phyloP scores from a whole-genome alignment of 2,329 filamentous ascomycete genomes.

The Teratosphaeria pseudoeucalypti region DNA sequence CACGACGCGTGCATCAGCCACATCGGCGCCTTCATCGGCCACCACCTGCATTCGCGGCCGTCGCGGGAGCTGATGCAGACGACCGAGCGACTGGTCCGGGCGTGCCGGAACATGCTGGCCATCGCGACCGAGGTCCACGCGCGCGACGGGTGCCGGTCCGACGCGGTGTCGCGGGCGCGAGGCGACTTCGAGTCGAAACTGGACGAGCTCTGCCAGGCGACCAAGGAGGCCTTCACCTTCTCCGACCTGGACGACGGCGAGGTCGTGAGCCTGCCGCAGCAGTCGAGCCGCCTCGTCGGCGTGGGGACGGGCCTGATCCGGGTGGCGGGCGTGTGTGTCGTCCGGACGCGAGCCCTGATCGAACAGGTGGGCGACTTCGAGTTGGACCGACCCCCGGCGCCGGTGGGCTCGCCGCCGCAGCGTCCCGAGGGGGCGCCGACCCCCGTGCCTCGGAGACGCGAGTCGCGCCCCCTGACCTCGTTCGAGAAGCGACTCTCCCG shows the following conservation, averaged over 20 bases:
- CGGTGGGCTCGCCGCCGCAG: neutral
- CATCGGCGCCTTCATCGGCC: constrained; percentile 84
- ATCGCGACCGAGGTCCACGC: constrained; percentile 75
- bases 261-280: constrained; percentile 62
- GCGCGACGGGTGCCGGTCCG: constrained; percentile 59
- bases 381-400: neutral
- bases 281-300: constrained; percentile 18
- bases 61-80: constrained; percentile 71
- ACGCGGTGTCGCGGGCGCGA: constrained; percentile 57
- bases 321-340: constrained; percentile 81
- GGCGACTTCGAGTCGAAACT: constrained; percentile 70
- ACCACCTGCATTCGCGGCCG: constrained; percentile 87
- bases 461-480: neutral
- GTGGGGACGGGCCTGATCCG: constrained; percentile 43
- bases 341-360: constrained; percentile 73
- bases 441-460: neutral
- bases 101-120: constrained; percentile 67
- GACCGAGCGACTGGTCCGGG: constrained; percentile 72
- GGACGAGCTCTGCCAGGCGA: constrained; percentile 68
- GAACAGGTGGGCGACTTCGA: constrained; percentile 53
- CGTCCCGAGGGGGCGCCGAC: neutral
- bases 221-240: constrained; percentile 65
- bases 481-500: constrained; percentile 12
- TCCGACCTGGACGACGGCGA: constrained; percentile 59
- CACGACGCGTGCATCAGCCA: constrained; percentile 86